phyloP scores from a whole-genome alignment of 805 yeast genomes.

The Lipomyces spencermartinsiae region DNA sequence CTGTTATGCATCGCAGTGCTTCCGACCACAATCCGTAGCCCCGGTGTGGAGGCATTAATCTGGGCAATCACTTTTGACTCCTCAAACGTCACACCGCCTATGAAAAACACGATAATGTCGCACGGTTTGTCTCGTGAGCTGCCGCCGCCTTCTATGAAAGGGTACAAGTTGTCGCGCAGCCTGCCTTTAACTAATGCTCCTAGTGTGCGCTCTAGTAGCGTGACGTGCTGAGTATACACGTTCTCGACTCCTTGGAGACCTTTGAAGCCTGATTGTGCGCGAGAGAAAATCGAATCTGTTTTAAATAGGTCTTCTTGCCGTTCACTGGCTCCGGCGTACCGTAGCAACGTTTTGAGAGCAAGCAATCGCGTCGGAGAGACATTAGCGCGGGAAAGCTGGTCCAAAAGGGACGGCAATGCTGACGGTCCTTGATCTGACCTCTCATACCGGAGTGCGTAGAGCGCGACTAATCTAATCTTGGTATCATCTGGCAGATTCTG shows the following conservation, averaged over 20 bases:
- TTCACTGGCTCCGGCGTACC: slow-evolving; percentile 52
- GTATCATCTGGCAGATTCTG: slow-evolving; percentile 52
- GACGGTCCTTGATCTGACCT: slow-evolving; percentile 46
- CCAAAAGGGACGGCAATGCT: slow-evolving; percentile 50
- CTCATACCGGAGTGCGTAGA: slow-evolving; percentile 78
- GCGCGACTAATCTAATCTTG: slow-evolving; percentile 73
- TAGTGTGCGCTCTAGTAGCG: slow-evolving; percentile 64
- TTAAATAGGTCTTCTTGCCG: slow-evolving; percentile 53
- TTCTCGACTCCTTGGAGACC: slow-evolving; percentile 55
- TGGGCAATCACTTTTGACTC: slow-evolving; percentile 85
- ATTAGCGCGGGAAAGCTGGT: slow-evolving; percentile 38
- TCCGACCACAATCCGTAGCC: slow-evolving; percentile 77
- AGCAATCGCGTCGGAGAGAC: slow-evolving; percentile 48
- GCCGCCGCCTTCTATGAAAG: slow-evolving; percentile 52
- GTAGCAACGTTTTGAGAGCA: slow-evolving; percentile 55
- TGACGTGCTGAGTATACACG: slow-evolving; percentile 89
- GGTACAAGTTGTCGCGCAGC: slow-evolving; percentile 51
- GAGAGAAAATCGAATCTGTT: slow-evolving; percentile 49
- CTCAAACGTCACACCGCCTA: slow-evolving; percentile 93
- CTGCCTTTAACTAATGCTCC: slow-evolving; percentile 52
- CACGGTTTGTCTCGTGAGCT: slow-evolving; percentile 46
- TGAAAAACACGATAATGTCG: slow-evolving; percentile 51
- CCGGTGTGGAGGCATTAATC: slow-evolving; percentile 60
- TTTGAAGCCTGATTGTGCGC: slow-evolving; percentile 53
- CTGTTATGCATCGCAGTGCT: slow-evolving; percentile 69